These are phyloP conservation scores for Rhizoclosmatium globosum DNA, from an alignment of 192 early-diverging fungal species.

Conservation along the genomic window DNA sequence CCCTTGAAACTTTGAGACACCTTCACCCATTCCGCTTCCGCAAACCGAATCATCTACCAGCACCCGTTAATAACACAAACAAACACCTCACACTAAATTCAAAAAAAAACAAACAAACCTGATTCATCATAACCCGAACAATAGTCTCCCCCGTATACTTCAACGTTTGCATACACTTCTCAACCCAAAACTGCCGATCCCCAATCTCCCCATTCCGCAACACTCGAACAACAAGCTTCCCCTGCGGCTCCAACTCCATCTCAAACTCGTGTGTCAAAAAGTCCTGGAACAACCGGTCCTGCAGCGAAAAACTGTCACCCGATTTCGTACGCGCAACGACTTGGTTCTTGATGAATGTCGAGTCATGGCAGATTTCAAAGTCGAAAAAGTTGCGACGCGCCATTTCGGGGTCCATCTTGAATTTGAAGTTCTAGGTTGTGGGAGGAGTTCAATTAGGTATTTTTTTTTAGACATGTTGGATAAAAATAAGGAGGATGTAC, in stretches of 20 bases:
- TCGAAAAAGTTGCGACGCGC: constrained; percentile 5
- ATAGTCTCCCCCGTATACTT: constrained; percentile 51
- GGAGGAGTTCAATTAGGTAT: too few relatives aligned
- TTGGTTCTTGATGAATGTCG: background rate
- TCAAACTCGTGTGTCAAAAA: constrained; percentile 49
- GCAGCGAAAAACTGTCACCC: background rate
- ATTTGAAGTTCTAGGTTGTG: background rate
- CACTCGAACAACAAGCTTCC: constrained; percentile 47
- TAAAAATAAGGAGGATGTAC: constrained; percentile 33
- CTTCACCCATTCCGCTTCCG: constrained; percentile 25
- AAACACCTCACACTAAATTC: background rate
- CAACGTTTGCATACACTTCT: constrained; percentile 44
- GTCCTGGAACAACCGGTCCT: constrained; percentile 43
- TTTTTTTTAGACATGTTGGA: background rate
- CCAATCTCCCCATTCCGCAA: constrained; percentile 50
- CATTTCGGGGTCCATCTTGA: background rate
- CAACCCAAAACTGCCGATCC: constrained; percentile 53
- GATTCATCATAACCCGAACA: constrained; percentile 45
- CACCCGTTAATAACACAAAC: background rate
- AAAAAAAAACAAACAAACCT: constrained; percentile 36
- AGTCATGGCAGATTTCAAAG: constrained; percentile 47
- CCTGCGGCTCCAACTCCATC: constrained; percentile 47
- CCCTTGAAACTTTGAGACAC: constrained; percentile 8
- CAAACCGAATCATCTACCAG: constrained; percentile 19
- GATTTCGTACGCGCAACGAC: background rate